A percentile compares a stretch with the other conserved stretches of the same genome.
phyloP scores from a whole-genome alignment of 306 rosid species.

The Vicia villosa region DNA sequence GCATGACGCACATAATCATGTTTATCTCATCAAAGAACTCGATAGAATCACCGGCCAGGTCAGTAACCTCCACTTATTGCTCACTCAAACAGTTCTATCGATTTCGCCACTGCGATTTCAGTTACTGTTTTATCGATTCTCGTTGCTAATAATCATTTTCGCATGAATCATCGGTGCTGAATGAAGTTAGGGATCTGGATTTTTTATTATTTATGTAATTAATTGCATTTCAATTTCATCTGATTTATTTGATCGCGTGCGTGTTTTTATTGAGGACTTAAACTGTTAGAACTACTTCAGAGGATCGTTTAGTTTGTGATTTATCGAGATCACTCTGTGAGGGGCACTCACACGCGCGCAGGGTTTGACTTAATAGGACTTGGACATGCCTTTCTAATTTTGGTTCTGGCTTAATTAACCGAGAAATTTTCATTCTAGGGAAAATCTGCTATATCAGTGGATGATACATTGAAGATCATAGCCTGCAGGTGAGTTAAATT shows the following conservation, averaged over 20 bases:
- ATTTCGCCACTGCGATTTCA: conserved; percentile 10
- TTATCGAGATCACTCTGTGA: conserved; percentile 9
- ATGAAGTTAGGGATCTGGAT: not conserved
- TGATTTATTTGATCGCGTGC: too few relatives aligned
- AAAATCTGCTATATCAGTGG: too few relatives aligned
- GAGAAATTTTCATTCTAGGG: too few relatives aligned
- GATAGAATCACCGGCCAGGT: conserved; percentile 95
- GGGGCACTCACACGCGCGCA: too few relatives aligned
- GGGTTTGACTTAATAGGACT: not conserved
- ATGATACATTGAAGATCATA: conserved; percentile 94
- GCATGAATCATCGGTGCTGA: not conserved
- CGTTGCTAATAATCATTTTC: not conserved
- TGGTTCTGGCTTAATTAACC: conserved; percentile 39
- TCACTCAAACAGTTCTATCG: not conserved
- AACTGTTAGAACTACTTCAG: not conserved
- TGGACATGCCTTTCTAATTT: conserved; percentile 11
- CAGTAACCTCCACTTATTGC: not conserved
- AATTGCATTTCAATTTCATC: too few relatives aligned
- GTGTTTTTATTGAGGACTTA: not conserved
- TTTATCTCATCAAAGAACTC: conserved; percentile 80
- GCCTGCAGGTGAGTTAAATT: conserved; percentile 75
- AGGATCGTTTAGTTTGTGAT: not conserved
- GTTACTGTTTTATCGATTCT: conserved; percentile 16
- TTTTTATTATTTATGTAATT: too few relatives aligned
- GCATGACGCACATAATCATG: conserved; percentile 88